Evolutionary conservation across 1,139 yeast genomes (phyloP), one percentile per base, ranked within the genome.

Genomic region (Saccharomycopsis phalli): DNA sequence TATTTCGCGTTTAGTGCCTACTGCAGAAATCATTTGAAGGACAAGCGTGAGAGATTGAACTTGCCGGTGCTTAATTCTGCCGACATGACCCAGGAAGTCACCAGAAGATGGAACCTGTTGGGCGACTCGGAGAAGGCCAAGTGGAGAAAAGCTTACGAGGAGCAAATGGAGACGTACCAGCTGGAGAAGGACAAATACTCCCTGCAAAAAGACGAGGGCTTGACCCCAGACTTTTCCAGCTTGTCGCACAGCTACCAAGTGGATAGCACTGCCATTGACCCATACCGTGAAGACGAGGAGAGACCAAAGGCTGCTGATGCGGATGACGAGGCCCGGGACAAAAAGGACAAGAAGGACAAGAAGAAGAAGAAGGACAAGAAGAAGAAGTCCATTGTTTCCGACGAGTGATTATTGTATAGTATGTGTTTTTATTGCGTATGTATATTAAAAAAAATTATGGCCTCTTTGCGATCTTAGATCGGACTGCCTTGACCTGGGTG

Each of bases 1-100:
- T 86, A 78, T 64, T 83, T 86, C 60, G 81, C 88, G 31, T 86
- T 75, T 57, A 72, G 80, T 32, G 77, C 78, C 51, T 73, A 73
- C 51, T 68, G 75, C 46, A 72, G 88, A 55, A 80, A 76, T 46
- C 59, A 62, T 17, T 56, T 86, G 49, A 75, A 80, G 47, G 77
- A 76, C 46, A 86, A 81, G 49, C 71, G 93, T 57, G 67, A 63
- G 46, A 63, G 66, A 38, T 65, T 68, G 44, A 79, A 80, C 26
- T 66, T 73, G 48, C 71, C 80, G 14, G 72, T 86, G 5, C 66
- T 81, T 49, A 68, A 79, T 19, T 82, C 88, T 39, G 73, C 76
- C 32, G 94, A 83, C 51, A 72, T 84, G 63, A 82, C 93, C 36
- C 78, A 75, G 52, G 78, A 79, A 52, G 78, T 86, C 51, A 77